phyloP scores from a whole-genome alignment of 129 eudicot genomes.

The Tagetes patula region DNA sequence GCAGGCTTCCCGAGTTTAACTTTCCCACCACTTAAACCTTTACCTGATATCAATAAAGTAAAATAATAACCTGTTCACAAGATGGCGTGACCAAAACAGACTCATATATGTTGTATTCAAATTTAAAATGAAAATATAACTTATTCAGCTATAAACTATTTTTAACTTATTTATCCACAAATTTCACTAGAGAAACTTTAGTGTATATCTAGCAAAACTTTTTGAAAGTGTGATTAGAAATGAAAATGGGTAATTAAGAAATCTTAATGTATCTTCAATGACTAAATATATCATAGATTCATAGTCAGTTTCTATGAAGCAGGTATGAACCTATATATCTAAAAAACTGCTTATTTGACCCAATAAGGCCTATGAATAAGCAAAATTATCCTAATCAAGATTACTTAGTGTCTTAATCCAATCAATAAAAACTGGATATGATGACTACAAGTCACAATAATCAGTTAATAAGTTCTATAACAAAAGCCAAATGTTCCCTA shows the following conservation, averaged over 20 bases:
- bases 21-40: conserved; percentile 55
- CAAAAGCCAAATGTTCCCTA: neutral
- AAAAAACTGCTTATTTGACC: neutral
- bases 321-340: neutral
- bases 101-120: neutral
- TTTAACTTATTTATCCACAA: neutral
- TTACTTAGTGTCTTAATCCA: neutral
- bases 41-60: conserved; percentile 33
- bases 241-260: neutral
- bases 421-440: neutral
- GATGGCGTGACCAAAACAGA: too few species aligned
- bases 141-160: neutral
- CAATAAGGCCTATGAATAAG: neutral
- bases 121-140: neutral
- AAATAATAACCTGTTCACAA: neutral
- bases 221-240: neutral
- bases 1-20: conserved; percentile 45
- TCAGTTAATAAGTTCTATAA: neutral
- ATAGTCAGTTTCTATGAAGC: neutral
- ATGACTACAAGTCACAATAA: neutral
- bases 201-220: neutral
- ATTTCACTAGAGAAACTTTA: neutral
- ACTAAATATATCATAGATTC: neutral
- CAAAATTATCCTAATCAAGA: neutral
- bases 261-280: neutral